Base-by-base conservation (phyloP, 2,329 filamentous ascomycete genomes). In the Ophiocordyceps camponoti-leonardi region DNA sequence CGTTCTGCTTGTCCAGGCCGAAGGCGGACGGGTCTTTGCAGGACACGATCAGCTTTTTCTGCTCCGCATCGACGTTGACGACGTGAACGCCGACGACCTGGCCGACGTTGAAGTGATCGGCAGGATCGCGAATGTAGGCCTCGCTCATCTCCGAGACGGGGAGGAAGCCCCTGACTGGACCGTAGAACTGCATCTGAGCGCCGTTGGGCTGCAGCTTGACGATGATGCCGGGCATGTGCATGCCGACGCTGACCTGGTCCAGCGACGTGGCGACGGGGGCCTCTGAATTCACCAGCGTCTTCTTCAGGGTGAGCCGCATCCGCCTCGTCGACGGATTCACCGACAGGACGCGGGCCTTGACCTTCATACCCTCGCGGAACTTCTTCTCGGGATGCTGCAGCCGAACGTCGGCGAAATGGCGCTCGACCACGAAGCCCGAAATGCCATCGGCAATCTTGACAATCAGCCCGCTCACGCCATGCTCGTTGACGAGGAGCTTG, bases 81-180 rank as follows among this genome's bases (percentile, higher is more conserved):
- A 93, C 79, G 56, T 90, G 85, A 19, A 95, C 84, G 55, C 79
- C 93, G 52, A 98, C 82, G 2, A 94, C 90, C 60, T 98, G 92
- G 1, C 92, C 93, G 41, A 79, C 66, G 33, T 82, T 79, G 67
- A 98, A 98, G 63, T 96, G 88, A 56, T 93, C 80, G 42, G 76
- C 77, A 5, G 92, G 87, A 56, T 95, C 84, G 52, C 83, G 77
- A 56, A 98, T 95, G 58, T 83, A 95, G 12, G 88, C 87, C 60
- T 98, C 92, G 59, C 92, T 96, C 92, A 98, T 98, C 63, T 98
- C 90, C 1, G 85, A 85, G 1, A 94, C 81, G 2, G 92, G 92
- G 46, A 98, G 71, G 67, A 93, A 98, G 10, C 83, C 93, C 51
- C 79, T 77, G 19, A 98, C 70, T 10, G 71, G 66, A 18, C 86